Base-by-base conservation (phyloP, 495 filamentous ascomycete genomes). In the Neurospora cerealis region DNA sequence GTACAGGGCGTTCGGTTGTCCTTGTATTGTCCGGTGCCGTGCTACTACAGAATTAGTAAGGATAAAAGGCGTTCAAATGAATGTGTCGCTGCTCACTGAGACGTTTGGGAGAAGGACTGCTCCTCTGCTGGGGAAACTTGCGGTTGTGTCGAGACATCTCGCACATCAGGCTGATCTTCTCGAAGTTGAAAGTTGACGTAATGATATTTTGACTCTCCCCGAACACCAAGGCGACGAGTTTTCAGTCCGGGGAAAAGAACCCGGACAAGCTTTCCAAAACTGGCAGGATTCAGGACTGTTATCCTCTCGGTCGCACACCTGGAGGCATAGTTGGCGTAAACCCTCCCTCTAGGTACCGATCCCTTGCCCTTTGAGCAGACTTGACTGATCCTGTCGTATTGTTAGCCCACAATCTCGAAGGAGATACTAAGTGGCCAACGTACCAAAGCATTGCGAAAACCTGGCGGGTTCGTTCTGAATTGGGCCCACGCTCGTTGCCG, bases 401-500 rank as follows among this genome's bases (percentile, higher is more conserved):
- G 70, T 80, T 72, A 79, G 74, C 54, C 15, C 9, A 36, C 39
- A 6, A 13, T 34, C 19, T 34, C 9, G 32, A 60, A 5, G n/a
- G 11, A 69, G 15, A 17, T 7, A 15, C 19, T 8, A 19, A 28
- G n/a, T 2, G 13, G 36, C 15, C 13, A 73, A 80, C 87, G 75
- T 89, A 98, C 96, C 96, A 99, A 73, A 97, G 89, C 93, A 99
- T 97, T 17, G 96, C 96, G 80, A 98, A 98, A 34, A 99, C 90
- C 84, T 99, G 96, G 74, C 97, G 95, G 54, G 94, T 93, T 80
- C 96, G 92, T 81, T 99, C 96, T 8, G 95, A 93, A 80, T 94
- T 93, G 17, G 93, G 92, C 0, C 87, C 87, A 38, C 87, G 83
- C 74, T 89, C 87, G 73, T 89, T 88, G 7, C 86, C 87, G 75